Base-by-base conservation (phyloP, 2,329 filamentous ascomycete species). In the Aspergillus udagawae region DNA sequence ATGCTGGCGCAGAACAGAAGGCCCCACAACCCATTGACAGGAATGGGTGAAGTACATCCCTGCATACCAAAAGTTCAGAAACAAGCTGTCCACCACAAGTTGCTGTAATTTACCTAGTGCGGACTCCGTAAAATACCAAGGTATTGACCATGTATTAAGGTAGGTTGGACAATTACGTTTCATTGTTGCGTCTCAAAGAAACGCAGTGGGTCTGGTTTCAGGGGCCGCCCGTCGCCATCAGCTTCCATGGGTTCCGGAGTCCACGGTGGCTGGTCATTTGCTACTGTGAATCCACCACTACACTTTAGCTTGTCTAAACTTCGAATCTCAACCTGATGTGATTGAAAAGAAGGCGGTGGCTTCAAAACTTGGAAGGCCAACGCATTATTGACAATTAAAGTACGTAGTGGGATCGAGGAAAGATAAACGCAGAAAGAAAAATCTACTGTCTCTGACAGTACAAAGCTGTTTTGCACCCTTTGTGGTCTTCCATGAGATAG, bases 121-220 rank as follows among this genome's bases (percentile, higher is more conserved):
- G 32, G 17, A 38, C 12, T 14, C 1, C 2, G 29, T 32, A 32
- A 32, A 32, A 32, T 32, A 14, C 10, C 12, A 5, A 7, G 5
- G 5, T 54, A 56, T 51, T 52, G 53, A 60, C 32, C 56, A 42
- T 38, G 48, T 52, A 53, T 58, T 57, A 25, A 25, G 23, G 23
- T 25, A 54, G 58, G 49, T 27, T 28, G 47, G 47, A 49, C 41
- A 25, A 65, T 66, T 65, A 54, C 62, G 53, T 61, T 62, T 58
- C 49, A 54, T 56, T 51, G 52, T 59, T 55, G 23, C 29, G 49
- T 45, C 42, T 17, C 52, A 29, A 54, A 38, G 49, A 50, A 54
- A 54, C 21, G 17, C 8, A 12, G 67, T 66, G 69, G 68, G 59
- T 62, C 64, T 27, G 52, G 63, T 70, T 63, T 71, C 69, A 71